Evolutionary conservation across 75 land plant species (phyloP).

Genomic region (Azolla pinnata): DNA sequence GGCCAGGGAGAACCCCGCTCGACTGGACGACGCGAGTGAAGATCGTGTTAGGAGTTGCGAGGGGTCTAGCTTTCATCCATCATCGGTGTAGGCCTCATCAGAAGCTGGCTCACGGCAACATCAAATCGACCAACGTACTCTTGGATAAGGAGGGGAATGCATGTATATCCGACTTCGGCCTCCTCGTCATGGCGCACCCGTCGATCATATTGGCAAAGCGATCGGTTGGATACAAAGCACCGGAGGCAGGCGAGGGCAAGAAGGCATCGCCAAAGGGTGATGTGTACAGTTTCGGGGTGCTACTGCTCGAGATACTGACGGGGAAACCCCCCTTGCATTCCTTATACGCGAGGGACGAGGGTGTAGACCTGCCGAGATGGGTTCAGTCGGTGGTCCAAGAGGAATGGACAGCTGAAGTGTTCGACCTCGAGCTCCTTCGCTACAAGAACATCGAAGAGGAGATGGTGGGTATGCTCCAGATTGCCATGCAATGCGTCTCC

Average conservation of each 20-base stretch:
- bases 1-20: conserved; percentile 63
- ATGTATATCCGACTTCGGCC: conserved; percentile 67
- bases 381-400: conserved; percentile 63
- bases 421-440: conserved; percentile 57
- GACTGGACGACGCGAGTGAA: conserved; percentile 76
- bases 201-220: conserved; percentile 50
- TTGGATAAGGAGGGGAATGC: conserved; percentile 67
- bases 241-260: conserved; percentile 50
- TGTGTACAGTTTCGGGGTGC: conserved; percentile 72
- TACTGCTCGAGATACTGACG: conserved; percentile 72
- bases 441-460: conserved; percentile 59
- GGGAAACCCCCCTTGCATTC: conserved; percentile 58
- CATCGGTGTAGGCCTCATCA: conserved; percentile 37
- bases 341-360: conserved; percentile 15
- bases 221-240: conserved; percentile 71
- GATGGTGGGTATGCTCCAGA: conserved; percentile 51
- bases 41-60: conserved; percentile 55
- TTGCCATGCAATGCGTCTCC: conserved; percentile 58
- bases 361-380: conserved; percentile 50
- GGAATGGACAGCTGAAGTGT: conserved; percentile 84
- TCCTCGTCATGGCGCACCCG: conserved; percentile 49
- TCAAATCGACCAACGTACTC: conserved; percentile 74
- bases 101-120: conserved; percentile 67
- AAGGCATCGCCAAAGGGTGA: conserved; percentile 59
- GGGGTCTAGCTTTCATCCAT: conserved; percentile 63